Percentiles rank a stretch among this genome's conserved stretches.
Conservation (phyloP, 1,139 yeast genomes). For the Candida frijolesensis region DNA sequence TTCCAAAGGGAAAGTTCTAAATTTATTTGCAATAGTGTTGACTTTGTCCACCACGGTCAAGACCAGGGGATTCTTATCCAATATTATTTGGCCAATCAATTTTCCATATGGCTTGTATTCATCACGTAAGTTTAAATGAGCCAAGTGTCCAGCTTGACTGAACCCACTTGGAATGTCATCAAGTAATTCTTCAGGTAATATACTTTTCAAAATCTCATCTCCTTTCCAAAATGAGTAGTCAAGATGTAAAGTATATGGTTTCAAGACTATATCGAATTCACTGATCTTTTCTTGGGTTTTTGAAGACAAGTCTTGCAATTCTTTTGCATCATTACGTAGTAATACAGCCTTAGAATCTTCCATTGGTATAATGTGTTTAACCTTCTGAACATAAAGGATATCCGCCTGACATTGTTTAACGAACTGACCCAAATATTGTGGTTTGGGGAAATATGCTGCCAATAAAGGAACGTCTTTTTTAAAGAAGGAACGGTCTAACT, state of each 20-base stretch:
- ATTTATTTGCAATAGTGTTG: constrained; percentile 82
- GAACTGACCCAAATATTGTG: constrained; percentile 57
- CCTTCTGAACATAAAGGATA: constrained; percentile 61
- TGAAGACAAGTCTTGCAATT: constrained; percentile 35
- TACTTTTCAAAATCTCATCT: constrained; percentile 78
- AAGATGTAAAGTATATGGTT: constrained; percentile 58
- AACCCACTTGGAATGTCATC: constrained; percentile 88
- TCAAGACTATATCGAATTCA: constrained; percentile 48
- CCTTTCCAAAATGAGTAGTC: constrained; percentile 84
- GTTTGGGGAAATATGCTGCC: constrained; percentile 71
- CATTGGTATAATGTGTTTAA: constrained; percentile 64
- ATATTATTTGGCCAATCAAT: constrained; percentile 84
- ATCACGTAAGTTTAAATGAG: constrained; percentile 84
- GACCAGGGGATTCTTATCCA: constrained; percentile 81
- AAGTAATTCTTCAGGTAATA: constrained; percentile 70
- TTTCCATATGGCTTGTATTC: constrained; percentile 82
- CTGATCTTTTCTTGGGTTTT: constrained; percentile 46
- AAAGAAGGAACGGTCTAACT: constrained; percentile 68
- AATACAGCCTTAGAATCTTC: constrained; percentile 61
- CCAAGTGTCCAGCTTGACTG: constrained; percentile 94
- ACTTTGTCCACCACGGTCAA: constrained; percentile 94
- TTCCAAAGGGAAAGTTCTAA: constrained; percentile 92
- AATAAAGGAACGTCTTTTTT: constrained; percentile 55
- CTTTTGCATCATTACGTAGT: constrained; percentile 33
- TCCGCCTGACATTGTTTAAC: constrained; percentile 56